Conservation (phyloP, 106 monocot species). For the Dendrobium chrysotoxum region DNA sequence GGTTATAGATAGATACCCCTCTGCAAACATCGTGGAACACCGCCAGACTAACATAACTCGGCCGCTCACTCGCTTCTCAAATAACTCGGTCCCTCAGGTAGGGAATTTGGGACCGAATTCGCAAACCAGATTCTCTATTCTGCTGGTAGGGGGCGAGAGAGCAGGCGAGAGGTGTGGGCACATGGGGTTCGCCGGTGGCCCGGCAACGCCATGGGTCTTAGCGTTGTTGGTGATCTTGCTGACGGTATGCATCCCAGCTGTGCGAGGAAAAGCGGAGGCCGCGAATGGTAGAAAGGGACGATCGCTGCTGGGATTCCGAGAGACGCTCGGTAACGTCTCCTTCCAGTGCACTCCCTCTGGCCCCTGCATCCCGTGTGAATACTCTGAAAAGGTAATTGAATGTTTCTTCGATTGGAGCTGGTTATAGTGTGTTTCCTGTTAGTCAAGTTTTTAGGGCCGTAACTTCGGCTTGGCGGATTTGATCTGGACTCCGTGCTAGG, state of each 20-base stretch:
- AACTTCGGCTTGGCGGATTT: not conserved
- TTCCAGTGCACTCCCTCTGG: constrained; percentile 91
- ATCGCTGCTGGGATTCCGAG: constrained; percentile 49
- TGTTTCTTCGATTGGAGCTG: not conserved
- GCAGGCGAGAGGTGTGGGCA: too few species aligned
- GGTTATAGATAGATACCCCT: too few species aligned
- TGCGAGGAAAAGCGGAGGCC: constrained; percentile 1
- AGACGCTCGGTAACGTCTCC: constrained; percentile 61
- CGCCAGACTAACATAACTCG: too few species aligned
- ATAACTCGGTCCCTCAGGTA: too few species aligned
- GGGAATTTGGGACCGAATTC: too few species aligned
- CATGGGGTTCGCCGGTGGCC: not conserved
- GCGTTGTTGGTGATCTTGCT: not conserved
- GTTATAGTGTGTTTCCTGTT: not conserved
- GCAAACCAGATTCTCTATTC: too few species aligned
- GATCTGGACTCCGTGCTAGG: not conserved
- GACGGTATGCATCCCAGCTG: not conserved
- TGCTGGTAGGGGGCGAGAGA: too few species aligned
- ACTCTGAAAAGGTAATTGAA: constrained; percentile 84
- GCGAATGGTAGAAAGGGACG: constrained; percentile 24
- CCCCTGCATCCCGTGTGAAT: constrained; percentile 75
- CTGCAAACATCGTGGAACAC: too few species aligned
- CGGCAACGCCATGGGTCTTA: not conserved
- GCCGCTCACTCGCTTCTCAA: too few species aligned
- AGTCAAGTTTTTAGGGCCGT: not conserved